Evolutionary conservation across 1,284 basidiomycete genomes (phyloP), one percentile per base, ranked within the genome.

Genomic region (Butyriboletus appendiculatus): DNA sequence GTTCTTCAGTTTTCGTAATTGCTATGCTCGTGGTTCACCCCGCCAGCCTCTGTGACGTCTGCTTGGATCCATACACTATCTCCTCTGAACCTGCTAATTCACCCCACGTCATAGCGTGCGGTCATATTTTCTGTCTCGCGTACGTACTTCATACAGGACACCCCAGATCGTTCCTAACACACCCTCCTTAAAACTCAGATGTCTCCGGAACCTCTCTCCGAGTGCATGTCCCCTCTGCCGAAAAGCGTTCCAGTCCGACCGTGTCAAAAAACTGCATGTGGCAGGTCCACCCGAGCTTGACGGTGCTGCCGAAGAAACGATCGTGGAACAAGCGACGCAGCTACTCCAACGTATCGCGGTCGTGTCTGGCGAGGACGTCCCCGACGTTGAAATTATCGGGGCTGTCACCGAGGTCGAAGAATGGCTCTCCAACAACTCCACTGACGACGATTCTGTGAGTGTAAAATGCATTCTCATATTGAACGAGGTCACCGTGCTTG

Each of bases 41-140:
- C 7, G 79, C 81, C 33, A 86, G 85, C 64, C 76, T 76, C 58
- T 88, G 86, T 73, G 86, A 88, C 68, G 80, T 88, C 59, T 88
- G 86, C 68, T 74, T 86, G 48, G 83, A 86, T 53, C 72, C 74
- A 26, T 87, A 85, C 65, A 71, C 4, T 63, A 63, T 70, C 45
- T 67, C 75, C 41, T 80, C 78, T 67, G 72, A 76, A 30, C 67
- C 75, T 34, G 69, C 73, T 37, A 75, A 77, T 61, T 71, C 77
- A 44, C 86, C 85, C 20, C 79, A 86, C 66, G 81, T 79, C 18
- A 86, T 88, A 56, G 76, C 81, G 34, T 88, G 86, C 62, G 86
- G 86, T 18, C 86, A 88, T 69, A 77, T 86, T 37, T 88, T 88
- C 72, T 88, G 86, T 65, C 72, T 74, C 63, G 71, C 73, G 85